A percentile compares a stretch with the other conserved stretches of the same genome.
phyloP scores from a whole-genome alignment of 2,329 filamentous ascomycete species.

The Colletotrichum sp. region DNA sequence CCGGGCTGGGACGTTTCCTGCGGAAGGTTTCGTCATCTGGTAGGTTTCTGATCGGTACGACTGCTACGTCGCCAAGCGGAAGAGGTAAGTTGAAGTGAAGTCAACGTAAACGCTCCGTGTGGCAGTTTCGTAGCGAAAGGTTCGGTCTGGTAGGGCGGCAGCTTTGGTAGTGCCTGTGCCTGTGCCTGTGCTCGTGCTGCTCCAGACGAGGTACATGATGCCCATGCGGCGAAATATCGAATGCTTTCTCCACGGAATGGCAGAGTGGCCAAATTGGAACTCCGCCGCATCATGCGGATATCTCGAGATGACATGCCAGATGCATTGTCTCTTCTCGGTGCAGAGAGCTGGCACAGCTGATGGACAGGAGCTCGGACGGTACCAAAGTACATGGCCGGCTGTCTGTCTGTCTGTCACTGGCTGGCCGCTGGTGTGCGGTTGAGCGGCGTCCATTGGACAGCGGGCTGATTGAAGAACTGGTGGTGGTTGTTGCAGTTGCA shows the following conservation, averaged over 20 bases:
- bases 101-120: not conserved
- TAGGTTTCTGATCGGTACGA: not conserved
- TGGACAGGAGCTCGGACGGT: not conserved
- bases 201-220: not conserved
- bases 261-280: not conserved
- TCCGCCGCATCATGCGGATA: not conserved
- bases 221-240: not conserved
- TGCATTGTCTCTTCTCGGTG: not conserved
- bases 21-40: not conserved
- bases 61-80: not conserved
- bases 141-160: not conserved
- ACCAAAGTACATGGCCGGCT: not conserved
- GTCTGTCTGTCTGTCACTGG: not conserved
- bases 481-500: constrained; percentile 12
- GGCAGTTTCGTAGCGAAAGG: not conserved
- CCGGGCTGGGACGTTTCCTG: not conserved
- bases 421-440: not conserved
- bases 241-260: not conserved
- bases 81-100: not conserved
- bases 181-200: not conserved
- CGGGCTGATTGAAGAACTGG: constrained; percentile 18
- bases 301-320: not conserved
- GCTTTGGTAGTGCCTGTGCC: not conserved
- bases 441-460: not conserved
- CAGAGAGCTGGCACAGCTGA: not conserved